Percentiles rank a stretch among this genome's conserved stretches.
phyloP scores from a whole-genome alignment of 305 asterid species.

The Plantago coronopus region DNA sequence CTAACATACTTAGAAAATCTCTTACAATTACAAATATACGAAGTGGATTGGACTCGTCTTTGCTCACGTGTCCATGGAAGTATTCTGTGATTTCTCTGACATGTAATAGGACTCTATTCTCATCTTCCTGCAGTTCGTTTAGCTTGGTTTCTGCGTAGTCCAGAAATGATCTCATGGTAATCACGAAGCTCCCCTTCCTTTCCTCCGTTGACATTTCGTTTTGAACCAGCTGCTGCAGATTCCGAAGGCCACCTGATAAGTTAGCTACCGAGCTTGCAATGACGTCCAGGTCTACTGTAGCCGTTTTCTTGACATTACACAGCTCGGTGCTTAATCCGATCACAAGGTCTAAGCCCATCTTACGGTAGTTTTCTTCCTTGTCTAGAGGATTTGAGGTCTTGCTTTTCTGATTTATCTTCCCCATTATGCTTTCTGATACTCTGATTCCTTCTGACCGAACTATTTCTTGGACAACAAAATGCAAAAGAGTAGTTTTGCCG shows the following conservation, averaged over 20 bases:
- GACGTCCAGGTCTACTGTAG: constrained; percentile 74
- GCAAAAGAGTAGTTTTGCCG: constrained; percentile 85
- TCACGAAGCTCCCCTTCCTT: constrained; percentile 50
- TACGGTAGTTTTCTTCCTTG: constrained; percentile 66
- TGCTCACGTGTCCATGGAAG: constrained; percentile 85
- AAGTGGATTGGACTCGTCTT: constrained; percentile 73
- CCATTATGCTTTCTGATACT: constrained; percentile 86
- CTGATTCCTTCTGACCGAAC: constrained; percentile 77
- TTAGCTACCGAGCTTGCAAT: constrained; percentile 73
- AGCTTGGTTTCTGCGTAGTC: constrained; percentile 49
- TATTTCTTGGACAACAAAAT: constrained; percentile 85
- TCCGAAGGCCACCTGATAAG: constrained; percentile 43
- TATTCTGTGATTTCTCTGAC: constrained; percentile 80
- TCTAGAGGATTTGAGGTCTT: constrained; percentile 36
- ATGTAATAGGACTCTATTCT: constrained; percentile 51
- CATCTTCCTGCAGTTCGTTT: constrained; percentile 67
- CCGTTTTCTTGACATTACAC: constrained; percentile 87
- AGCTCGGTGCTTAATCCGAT: constrained; percentile 69
- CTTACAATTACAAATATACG: constrained; percentile 81
- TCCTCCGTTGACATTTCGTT: constrained; percentile 43
- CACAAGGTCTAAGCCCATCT: constrained; percentile 86
- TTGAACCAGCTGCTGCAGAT: constrained; percentile 37
- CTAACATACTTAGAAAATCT: constrained; percentile 81
- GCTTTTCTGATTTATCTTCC: constrained; percentile 56
- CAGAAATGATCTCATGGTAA: constrained; percentile 53